phyloP scores from a whole-genome alignment of 2,329 filamentous ascomycete genomes.

The Ophiostoma perfectum region DNA sequence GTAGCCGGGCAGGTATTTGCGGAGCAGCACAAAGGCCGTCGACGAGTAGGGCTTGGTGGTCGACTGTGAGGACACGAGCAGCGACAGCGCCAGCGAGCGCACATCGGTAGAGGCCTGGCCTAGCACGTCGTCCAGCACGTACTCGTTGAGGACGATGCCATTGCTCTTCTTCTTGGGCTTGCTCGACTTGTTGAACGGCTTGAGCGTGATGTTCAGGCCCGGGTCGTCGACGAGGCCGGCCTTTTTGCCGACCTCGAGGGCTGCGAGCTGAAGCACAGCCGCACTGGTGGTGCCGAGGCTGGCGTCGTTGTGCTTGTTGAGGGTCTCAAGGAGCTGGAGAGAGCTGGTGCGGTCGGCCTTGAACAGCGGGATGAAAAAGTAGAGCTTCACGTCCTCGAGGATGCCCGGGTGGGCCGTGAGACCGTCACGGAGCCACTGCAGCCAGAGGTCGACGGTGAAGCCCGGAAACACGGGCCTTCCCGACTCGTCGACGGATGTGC shows the following conservation, averaged over 20 bases:
- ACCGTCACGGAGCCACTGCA: slow-evolving; percentile 51
- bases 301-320: slow-evolving; percentile 34
- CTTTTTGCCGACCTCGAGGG: slow-evolving; percentile 67
- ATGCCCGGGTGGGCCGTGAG: slow-evolving; percentile 46
- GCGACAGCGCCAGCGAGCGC: slow-evolving; percentile 72
- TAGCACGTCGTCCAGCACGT: slow-evolving; percentile 48
- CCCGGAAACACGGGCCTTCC: slow-evolving; percentile 29
- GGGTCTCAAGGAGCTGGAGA: slow-evolving; percentile 51
- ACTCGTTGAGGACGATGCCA: slow-evolving; percentile 36
- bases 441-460: slow-evolving; percentile 45
- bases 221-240: slow-evolving; percentile 64
- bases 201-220: slow-evolving; percentile 24
- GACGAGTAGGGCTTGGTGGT: slow-evolving; percentile 66
- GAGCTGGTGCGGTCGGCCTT: slow-evolving; percentile 51
- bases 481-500: slow-evolving; percentile 30
- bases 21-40: slow-evolving; percentile 57
- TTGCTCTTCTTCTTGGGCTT: background rate
- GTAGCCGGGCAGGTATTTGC: slow-evolving; percentile 61
- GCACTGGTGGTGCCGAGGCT: slow-evolving; percentile 38
- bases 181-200: slow-evolving; percentile 3
- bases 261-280: slow-evolving; percentile 57
- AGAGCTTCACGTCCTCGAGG: slow-evolving; percentile 59
- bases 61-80: slow-evolving; percentile 70
- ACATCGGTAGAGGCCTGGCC: slow-evolving; percentile 57
- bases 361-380: slow-evolving; percentile 59